These are phyloP conservation scores for Cladorrhinum sp. DNA, from an alignment of 2,329 filamentous ascomycete species.

Conservation along the genomic window DNA sequence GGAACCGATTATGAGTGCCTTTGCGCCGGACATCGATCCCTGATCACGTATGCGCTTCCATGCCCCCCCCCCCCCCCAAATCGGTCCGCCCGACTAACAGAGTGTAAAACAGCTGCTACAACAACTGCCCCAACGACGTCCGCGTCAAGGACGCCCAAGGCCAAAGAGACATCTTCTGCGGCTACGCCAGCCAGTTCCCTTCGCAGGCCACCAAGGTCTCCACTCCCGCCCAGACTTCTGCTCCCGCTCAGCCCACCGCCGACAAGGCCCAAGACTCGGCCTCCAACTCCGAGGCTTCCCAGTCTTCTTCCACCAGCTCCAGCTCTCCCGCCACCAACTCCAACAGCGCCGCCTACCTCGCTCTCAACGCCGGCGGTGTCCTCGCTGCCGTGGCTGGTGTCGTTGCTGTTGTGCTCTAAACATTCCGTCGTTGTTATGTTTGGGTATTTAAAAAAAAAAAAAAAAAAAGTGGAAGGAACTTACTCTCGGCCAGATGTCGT, in stretches of 20 bases:
- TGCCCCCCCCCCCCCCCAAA: neutral
- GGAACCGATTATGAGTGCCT: constrained; percentile 45
- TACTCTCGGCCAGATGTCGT: neutral
- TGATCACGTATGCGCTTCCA: constrained; percentile 43
- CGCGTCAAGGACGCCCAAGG: constrained; percentile 33
- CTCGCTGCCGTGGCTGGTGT: constrained; percentile 33
- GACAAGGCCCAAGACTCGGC: constrained; percentile 24
- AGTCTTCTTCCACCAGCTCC: constrained; percentile 16
- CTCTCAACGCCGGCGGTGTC: constrained; percentile 31
- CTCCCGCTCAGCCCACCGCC: constrained; percentile 14
- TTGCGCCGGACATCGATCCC: constrained; percentile 43
- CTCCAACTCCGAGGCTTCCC: constrained; percentile 14
- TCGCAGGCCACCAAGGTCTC: constrained; percentile 28
- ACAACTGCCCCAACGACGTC: constrained; percentile 53
- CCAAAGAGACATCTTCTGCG: constrained; percentile 45
- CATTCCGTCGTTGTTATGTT: no score
- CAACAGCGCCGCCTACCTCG: constrained; percentile 29
- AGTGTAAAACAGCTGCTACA: constrained; percentile 49
- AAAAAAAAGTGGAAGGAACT: neutral
- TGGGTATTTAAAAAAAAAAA: no score
- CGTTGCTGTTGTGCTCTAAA: constrained; percentile 33
- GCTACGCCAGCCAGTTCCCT: constrained; percentile 43
- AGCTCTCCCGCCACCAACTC: constrained; percentile 18
- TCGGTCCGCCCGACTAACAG: no score
- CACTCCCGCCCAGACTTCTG: neutral